These are phyloP conservation scores for Trichophyton benhamiae DNA, from an alignment of 2,329 filamentous ascomycete species.

Conservation along the genomic window DNA sequence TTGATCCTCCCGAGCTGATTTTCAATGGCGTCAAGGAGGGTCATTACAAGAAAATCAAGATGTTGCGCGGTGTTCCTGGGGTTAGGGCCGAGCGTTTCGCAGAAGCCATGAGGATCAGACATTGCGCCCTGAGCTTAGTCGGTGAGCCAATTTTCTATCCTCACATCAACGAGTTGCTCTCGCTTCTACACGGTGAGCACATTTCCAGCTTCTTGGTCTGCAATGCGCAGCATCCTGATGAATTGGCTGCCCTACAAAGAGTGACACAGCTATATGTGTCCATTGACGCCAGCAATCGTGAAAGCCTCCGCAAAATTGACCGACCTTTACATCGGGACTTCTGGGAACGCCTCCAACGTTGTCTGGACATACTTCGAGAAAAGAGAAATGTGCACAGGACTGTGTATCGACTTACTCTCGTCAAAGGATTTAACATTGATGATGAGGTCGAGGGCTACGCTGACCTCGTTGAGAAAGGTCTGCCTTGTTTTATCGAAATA, in stretches of 20 bases:
- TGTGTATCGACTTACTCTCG: conserved; percentile 85
- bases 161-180: conserved; percentile 84
- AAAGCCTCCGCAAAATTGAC: conserved; percentile 78
- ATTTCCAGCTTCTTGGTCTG: conserved; percentile 94
- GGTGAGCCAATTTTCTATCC: conserved; percentile 99
- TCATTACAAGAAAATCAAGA: conserved; percentile 96
- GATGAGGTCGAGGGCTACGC: conserved; percentile 88
- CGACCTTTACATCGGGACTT: conserved; percentile 88
- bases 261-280: conserved; percentile 95
- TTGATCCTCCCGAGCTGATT: conserved; percentile 80
- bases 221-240: conserved; percentile 91
- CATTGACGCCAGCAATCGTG: conserved; percentile 85
- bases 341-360: conserved; percentile 89
- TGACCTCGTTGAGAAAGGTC: conserved; percentile 67
- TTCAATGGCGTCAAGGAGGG: conserved; percentile 81
- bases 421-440: conserved; percentile 96
- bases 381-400: conserved; percentile 78
- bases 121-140: conserved; percentile 84
- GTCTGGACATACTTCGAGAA: conserved; percentile 75
- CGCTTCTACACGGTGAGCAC: conserved; percentile 67
- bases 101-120: conserved; percentile 83
- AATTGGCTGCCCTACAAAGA: conserved; percentile 66
- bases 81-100: conserved; percentile 83
- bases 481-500: conserved; percentile 87
- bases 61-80: conserved; percentile 86